A percentile compares a stretch with the other conserved stretches of the same genome.
Evolutionary conservation across 768 basidiomycete genomes (phyloP).

Genomic region (Boletales sp.): DNA sequence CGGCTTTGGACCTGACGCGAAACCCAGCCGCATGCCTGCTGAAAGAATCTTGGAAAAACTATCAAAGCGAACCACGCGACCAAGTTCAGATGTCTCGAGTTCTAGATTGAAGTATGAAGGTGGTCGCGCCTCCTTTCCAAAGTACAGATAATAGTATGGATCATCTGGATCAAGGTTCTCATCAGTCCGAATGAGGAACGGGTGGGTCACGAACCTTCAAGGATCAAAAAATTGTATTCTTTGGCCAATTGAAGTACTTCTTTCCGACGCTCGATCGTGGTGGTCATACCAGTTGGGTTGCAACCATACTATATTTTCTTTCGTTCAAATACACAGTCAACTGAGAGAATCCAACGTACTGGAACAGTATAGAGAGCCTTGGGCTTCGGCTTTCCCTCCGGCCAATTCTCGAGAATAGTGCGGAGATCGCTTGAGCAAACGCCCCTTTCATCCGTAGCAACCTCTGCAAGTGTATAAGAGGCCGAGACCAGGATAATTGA

Average conservation of each 20-base stretch:
- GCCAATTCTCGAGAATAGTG: conserved; percentile 71
- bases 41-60: conserved; percentile 83
- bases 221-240: conserved; percentile 73
- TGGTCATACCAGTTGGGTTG: conserved; percentile 84
- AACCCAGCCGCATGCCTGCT: conserved; percentile 77
- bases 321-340: conserved; percentile 3
- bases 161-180: conserved; percentile 49
- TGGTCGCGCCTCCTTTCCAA: conserved; percentile 56
- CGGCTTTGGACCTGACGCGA: conserved; percentile 67
- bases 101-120: conserved; percentile 85
- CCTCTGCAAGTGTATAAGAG: conserved; percentile 46
- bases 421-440: conserved; percentile 59
- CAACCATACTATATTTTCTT: conserved; percentile 59
- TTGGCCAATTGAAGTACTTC: conserved; percentile 69
- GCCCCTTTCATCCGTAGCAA: conserved; percentile 73
- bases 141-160: conserved; percentile 78
- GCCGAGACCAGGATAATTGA: not conserved
- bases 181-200: not conserved
- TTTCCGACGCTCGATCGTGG: conserved; percentile 62
- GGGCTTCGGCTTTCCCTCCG: conserved; percentile 63
- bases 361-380: conserved; percentile 81
- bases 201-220: conserved; percentile 59
- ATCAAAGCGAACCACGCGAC: conserved; percentile 85
- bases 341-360: conserved; percentile 35
- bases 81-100: conserved; percentile 57